These are phyloP conservation scores for Circinella minor DNA, from an alignment of 371 early-diverging fungal genomes.

Conservation along the genomic window DNA sequence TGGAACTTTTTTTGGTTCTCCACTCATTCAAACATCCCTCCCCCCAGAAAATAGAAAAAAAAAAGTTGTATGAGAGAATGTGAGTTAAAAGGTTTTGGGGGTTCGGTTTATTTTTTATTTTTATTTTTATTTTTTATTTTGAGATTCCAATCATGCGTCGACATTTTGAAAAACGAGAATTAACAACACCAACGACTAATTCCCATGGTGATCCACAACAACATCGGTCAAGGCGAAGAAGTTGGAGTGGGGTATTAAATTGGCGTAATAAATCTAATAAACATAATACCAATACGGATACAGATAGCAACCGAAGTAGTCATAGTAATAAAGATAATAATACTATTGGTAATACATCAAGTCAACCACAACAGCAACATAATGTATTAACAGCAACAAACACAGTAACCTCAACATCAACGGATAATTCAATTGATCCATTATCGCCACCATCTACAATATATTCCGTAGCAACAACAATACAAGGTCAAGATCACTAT, in stretches of 20 bases:
- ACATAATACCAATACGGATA: not conserved
- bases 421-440: not conserved
- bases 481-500: not conserved
- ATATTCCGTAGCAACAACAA: not conserved
- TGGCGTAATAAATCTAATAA: not conserved
- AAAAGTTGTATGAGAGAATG: not conserved
- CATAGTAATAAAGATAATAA: not conserved
- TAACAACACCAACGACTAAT: not conserved
- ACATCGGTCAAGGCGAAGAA: not conserved
- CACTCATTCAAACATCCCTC: too few relatives aligned
- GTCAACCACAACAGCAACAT: not conserved
- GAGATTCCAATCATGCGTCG: not conserved
- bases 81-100: not conserved
- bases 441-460: not conserved
- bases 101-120: not conserved
- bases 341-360: not conserved
- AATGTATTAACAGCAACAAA: too few relatives aligned
- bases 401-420: not conserved
- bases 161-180: conserved; percentile 1
- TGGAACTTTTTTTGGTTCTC: not conserved
- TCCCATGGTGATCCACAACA: not conserved
- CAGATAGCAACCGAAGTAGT: too few relatives aligned
- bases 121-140: not conserved
- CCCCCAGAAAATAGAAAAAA: not conserved
- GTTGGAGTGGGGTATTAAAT: conserved; percentile 4